Base-by-base conservation (phyloP, 352 stramenopile genomes). In the Thalassiosira gravida region DNA sequence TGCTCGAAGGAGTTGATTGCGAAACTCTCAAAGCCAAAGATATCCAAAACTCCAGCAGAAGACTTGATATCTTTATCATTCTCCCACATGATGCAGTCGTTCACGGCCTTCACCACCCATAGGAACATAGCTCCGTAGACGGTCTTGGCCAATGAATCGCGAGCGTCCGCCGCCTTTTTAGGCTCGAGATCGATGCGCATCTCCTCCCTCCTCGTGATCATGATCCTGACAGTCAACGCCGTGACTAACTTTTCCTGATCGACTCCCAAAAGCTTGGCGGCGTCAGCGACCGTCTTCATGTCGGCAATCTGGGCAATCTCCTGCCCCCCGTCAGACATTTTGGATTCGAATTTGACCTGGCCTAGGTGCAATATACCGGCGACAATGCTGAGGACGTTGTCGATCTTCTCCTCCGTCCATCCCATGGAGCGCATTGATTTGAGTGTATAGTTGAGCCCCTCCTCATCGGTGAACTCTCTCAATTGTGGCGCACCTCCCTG, bases 1-100 rank as follows among this genome's bases (percentile, higher is more conserved):
- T 95, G 89, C 22, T 93, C 90, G 66, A 88, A 97, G 90, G 93
- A 97, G 86, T 98, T 98, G 64, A 92, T 93, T 56, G 97, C 92
- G 67, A 98, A 98, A 35, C 96, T 97, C 85, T 98, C 96, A 87
- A 98, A 98, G 3, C 96, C 96, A 90, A 98, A 98, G 77, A 98
- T 98, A 91, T 98, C 96, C 22, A 98, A 73, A 39, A 95, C 80
- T 22, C 90, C 90, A 47, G 98, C 98, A 55, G 88, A 95, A 39
- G 87, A 92, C 9, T 79, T 61, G 25, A 94, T 82, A 47, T 92
- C 87, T 3, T 52, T 52, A 63, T 92, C 86, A 49, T 90, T 90
- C 55, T 92, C 80, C 89, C 89, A 92, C 47, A 73, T 81, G 57
- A 94, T 92, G 77, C 76, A 90, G 65, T 85, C 74, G 58, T 94